Evolutionary conservation across 139 green algal species (phyloP).

Genomic region (Chlamydomonas urium): DNA sequence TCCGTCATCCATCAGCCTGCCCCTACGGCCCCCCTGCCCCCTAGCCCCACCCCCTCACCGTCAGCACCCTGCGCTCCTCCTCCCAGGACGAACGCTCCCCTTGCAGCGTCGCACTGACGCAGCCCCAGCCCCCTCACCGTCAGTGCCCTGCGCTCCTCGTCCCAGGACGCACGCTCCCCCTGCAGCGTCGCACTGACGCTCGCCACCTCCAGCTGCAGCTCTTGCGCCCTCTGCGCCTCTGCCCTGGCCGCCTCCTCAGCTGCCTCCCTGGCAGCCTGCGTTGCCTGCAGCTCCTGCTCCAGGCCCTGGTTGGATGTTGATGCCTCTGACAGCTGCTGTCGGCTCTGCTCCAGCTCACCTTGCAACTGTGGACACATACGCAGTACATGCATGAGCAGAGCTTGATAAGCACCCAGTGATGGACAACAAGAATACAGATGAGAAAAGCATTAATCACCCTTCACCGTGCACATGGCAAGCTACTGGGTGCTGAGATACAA

Average conservation of each 20-base stretch:
- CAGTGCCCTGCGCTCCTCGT: neutral
- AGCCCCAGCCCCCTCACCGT: constrained; percentile 13
- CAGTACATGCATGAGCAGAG: too few species aligned
- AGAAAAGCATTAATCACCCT: too few species aligned
- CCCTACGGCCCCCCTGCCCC: too few species aligned
- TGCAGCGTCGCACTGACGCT: neutral
- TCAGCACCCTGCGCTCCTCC: neutral
- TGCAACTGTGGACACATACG: too few species aligned
- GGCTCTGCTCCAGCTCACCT: neutral
- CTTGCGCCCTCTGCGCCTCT: too few species aligned
- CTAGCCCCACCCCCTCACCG: constrained; percentile 16
- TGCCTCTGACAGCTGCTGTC: neutral
- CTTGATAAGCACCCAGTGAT: too few species aligned
- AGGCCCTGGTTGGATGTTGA: neutral
- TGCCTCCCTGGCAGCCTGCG: neutral
- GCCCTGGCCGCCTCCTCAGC: neutral
- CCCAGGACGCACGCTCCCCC: neutral
- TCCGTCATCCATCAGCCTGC: too few species aligned
- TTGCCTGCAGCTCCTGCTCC: neutral
- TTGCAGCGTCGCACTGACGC: neutral
- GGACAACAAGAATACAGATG: too few species aligned
- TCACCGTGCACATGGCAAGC: too few species aligned
- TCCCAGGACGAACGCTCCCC: neutral
- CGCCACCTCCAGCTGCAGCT: constrained; percentile 16
- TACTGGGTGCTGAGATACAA: too few species aligned